These are phyloP conservation scores for Ananas comosus DNA, from an alignment of 176 grass and related monocot genomes.

Conservation along the genomic window DNA sequence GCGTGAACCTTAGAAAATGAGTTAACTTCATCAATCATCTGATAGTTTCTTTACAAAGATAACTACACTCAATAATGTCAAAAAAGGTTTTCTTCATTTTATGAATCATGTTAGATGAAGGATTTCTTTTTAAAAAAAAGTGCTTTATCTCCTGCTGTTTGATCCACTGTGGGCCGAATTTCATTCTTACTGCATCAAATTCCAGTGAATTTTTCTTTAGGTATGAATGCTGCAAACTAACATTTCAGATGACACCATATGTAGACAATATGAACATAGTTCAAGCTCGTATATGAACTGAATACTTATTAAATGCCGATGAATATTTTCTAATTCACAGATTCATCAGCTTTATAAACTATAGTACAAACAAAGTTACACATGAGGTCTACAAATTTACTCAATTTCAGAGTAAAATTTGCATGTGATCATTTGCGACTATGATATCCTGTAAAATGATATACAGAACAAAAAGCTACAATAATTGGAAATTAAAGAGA, in stretches of 20 bases:
- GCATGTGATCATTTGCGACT: constrained; percentile 12
- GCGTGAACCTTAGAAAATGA: too few relatives aligned
- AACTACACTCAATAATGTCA: background rate
- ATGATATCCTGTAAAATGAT: constrained; percentile 3
- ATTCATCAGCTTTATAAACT: background rate
- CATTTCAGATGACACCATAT: too few relatives aligned
- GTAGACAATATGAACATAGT: too few relatives aligned
- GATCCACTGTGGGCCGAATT: too few relatives aligned
- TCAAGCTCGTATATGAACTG: too few relatives aligned
- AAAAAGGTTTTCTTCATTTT: background rate
- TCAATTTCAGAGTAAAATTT: background rate
- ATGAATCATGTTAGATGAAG: background rate
- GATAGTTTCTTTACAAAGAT: background rate
- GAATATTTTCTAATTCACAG: background rate
- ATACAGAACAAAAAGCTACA: background rate
- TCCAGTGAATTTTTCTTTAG: too few relatives aligned
- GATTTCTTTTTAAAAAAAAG: too few relatives aligned
- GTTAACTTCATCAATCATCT: background rate
- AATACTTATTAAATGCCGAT: too few relatives aligned
- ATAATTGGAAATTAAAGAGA: background rate
- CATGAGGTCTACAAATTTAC: background rate
- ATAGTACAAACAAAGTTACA: constrained; percentile 13
- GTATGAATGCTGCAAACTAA: too few relatives aligned
- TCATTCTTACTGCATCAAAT: too few relatives aligned
- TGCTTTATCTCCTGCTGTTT: too few relatives aligned